Percentiles rank a stretch among this genome's conserved stretches.
Conservation (phyloP, 2,329 filamentous ascomycete species). For the Neonectria sp. region DNA sequence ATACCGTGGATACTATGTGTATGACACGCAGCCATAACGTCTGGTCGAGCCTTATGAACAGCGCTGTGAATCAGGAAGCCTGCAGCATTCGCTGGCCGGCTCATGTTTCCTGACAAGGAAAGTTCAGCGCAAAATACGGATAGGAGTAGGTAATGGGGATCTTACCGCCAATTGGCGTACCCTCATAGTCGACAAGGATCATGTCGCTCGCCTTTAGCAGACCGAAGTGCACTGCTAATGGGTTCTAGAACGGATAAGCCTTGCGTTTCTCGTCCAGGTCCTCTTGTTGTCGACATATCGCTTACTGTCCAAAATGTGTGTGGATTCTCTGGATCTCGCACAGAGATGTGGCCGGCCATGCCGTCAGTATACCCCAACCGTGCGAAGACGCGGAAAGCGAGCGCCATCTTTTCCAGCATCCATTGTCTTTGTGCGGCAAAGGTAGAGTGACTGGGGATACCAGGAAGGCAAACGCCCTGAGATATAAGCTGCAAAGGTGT, state of each 20-base stretch:
- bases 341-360: slow-evolving; percentile 75
- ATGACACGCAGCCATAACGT: slow-evolving; percentile 76
- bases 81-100: slow-evolving; percentile 72
- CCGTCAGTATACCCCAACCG: slow-evolving; percentile 76
- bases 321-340: slow-evolving; percentile 72
- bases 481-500: too few relatives aligned
- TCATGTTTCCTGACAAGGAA: too few relatives aligned
- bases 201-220: too few relatives aligned
- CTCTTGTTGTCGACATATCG: too few relatives aligned
- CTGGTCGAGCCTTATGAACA: slow-evolving; percentile 72
- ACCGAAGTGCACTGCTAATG: slow-evolving; percentile 71
- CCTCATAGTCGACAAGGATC: slow-evolving; percentile 67
- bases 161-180: slow-evolving; percentile 11
- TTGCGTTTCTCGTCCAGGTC: too few relatives aligned
- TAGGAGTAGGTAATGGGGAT: too few relatives aligned
- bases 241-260: too few relatives aligned
- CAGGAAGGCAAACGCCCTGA: slow-evolving; percentile 4
- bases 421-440: neutral
- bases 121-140: too few relatives aligned
- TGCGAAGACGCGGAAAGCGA: slow-evolving; percentile 76
- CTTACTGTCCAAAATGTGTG: slow-evolving; percentile 76
- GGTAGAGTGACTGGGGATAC: slow-evolving; percentile 10
- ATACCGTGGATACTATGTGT: slow-evolving; percentile 74
- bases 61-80: slow-evolving; percentile 78
- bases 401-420: slow-evolving; percentile 71